Evolutionary conservation across 257 asterid genomes (phyloP).

Genomic region (Capsicum baccatum): DNA sequence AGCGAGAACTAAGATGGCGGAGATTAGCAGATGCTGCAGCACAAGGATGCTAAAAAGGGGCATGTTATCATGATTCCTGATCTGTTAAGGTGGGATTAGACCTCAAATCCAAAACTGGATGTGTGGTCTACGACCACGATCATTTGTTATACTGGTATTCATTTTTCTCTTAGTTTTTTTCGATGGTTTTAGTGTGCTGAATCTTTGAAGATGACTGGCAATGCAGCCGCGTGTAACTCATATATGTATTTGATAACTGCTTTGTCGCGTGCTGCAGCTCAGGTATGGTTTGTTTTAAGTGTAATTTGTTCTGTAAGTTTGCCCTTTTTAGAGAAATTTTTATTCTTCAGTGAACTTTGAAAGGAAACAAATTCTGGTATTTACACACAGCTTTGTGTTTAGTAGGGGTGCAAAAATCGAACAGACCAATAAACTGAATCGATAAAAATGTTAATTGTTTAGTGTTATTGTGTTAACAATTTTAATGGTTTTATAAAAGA

Average conservation of each 20-base stretch:
- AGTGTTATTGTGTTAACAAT: no score
- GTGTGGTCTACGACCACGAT: not conserved
- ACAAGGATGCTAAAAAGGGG: slow-evolving; percentile 29
- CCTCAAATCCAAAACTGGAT: slow-evolving; percentile 21
- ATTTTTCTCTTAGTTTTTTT: slow-evolving; percentile 33
- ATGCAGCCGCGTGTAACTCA: slow-evolving; percentile 56
- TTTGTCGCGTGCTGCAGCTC: slow-evolving; percentile 38
- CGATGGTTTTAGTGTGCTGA: slow-evolving; percentile 40
- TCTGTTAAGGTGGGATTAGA: slow-evolving; percentile 19
- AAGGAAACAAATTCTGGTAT: slow-evolving; percentile 3
- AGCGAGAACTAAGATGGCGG: slow-evolving; percentile 46
- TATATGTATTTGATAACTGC: slow-evolving; percentile 44
- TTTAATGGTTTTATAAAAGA: no score
- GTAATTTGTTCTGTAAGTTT: slow-evolving; percentile 41
- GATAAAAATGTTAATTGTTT: no score
- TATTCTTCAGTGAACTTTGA: slow-evolving; percentile 27
- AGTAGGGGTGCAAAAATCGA: no score
- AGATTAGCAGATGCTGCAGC: slow-evolving; percentile 44
- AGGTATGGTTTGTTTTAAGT: slow-evolving; percentile 47
- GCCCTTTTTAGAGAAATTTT: slow-evolving; percentile 35
- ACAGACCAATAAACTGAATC: no score
- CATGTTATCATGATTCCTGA: not conserved
- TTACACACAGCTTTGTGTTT: not conserved
- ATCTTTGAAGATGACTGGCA: slow-evolving; percentile 37
- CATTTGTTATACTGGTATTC: slow-evolving; percentile 42